Base-by-base conservation (phyloP, 108 stramenopile genomes). In the Pelagomonas calceolata region DNA sequence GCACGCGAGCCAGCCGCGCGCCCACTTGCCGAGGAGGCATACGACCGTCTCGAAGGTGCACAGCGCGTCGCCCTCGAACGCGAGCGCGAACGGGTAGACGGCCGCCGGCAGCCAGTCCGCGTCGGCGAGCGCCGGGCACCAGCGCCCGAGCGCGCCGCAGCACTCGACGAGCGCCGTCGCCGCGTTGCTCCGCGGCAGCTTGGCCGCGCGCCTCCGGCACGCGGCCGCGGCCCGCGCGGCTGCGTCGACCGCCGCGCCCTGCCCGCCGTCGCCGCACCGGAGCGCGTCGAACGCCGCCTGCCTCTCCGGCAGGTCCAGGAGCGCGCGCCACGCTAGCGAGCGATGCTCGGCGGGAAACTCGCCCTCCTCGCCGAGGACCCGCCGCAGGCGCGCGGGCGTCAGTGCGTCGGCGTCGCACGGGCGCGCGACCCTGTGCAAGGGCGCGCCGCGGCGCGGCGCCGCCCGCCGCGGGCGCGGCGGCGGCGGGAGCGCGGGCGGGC, bases 251-350 rank as follows among this genome's bases (percentile, higher is more conserved):
- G 26, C 1, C 21, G 26, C 21, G 21, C 21, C 51, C 14, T 26
- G 0, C 21, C 1, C 79, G 35, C 66, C 66, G 68, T 68, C 63
- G 26, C 60, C 68, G n/a, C n/a, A n/a, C n/a, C n/a, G n/a, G 16
- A 79, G 68, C 30, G 32, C 30, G n/a, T 70, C 51, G 64, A 72
- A 80, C 30, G 75, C 75, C 29, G 45, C 26, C 43, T 34, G 60
- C 39, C 74, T 77, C 68, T 77, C 79, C 9, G 79, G 79, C 18
- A 80, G 79, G n/a, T 67, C 0, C 36, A 80, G 66, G 10, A 80
- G 32, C 30, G 74, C 77, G 36, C 79, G 66, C 79, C 79, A 80
- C 16, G 73, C 34, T 4, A 80, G 70, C 21, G 73, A 30, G 26
- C 79, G 71, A 39, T 80, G 74, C 63, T 72, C 45, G 0, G 32